These are phyloP conservation scores for Bipolaris victoriae DNA, from an alignment of 2,329 filamentous ascomycete species.

Conservation along the genomic window DNA sequence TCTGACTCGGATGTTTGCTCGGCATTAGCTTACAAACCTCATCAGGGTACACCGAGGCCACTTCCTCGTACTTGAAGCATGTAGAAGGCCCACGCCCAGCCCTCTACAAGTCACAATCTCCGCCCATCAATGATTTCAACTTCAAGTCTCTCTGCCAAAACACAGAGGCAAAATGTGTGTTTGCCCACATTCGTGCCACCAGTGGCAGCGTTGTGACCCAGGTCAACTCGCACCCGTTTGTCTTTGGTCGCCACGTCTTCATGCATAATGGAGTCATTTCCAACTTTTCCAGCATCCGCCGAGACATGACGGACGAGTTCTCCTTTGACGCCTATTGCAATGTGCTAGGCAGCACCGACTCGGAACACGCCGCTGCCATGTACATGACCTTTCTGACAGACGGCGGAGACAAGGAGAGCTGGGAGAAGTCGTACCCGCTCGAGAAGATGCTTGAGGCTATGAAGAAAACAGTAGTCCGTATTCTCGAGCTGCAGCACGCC, in stretches of 20 bases:
- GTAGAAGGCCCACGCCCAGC: slow-evolving; percentile 53
- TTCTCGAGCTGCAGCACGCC: slow-evolving; percentile 55
- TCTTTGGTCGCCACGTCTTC: slow-evolving; percentile 60
- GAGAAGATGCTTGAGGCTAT: slow-evolving; percentile 55
- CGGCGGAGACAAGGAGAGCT: slow-evolving; percentile 46
- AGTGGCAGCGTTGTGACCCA: slow-evolving; percentile 56
- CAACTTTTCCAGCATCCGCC: slow-evolving; percentile 55
- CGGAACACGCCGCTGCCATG: slow-evolving; percentile 59
- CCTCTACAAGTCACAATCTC: slow-evolving; percentile 60
- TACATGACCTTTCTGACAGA: slow-evolving; percentile 56
- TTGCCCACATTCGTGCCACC: slow-evolving; percentile 61
- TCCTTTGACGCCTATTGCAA: slow-evolving; percentile 57
- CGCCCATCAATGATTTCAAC: slow-evolving; percentile 61
- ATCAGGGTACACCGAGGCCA: slow-evolving; percentile 54
- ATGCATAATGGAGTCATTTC: slow-evolving; percentile 64
- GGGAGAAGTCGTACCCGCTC: slow-evolving; percentile 53
- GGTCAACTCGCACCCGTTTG: slow-evolving; percentile 63
- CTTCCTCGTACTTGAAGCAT: slow-evolving; percentile 49
- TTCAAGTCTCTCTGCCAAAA: slow-evolving; percentile 60
- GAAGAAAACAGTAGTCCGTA: slow-evolving; percentile 54
- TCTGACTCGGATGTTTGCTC: background rate
- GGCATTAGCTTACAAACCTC: slow-evolving; percentile 3
- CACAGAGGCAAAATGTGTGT: slow-evolving; percentile 57
- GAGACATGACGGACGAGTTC: slow-evolving; percentile 54
- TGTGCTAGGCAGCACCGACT: slow-evolving; percentile 60